phyloP scores from a whole-genome alignment of 2,329 filamentous ascomycete species.

The Graphium sp. region DNA sequence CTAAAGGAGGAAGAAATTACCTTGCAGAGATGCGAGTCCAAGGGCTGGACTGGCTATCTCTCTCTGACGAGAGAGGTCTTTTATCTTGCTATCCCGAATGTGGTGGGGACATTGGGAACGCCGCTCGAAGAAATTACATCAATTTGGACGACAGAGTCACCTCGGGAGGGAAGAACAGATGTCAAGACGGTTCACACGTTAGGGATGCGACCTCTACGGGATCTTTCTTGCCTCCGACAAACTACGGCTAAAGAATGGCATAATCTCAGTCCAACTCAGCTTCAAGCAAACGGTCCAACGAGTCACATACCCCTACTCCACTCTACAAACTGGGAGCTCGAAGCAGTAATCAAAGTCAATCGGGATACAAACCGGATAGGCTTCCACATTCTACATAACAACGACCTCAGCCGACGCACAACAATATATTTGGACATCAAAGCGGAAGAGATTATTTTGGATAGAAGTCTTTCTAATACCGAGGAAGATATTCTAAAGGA shows the following conservation, averaged over 20 bases:
- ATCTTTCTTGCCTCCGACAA: slow-evolving; percentile 9
- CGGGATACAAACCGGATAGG: slow-evolving; percentile 5
- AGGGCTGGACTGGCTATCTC: slow-evolving; percentile 30
- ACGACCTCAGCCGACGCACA: slow-evolving; percentile 15
- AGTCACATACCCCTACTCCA: too few relatives aligned
- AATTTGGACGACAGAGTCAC: slow-evolving; percentile 14
- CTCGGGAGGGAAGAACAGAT: slow-evolving; percentile 1
- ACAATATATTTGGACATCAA: slow-evolving; percentile 18
- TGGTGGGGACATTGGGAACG: slow-evolving; percentile 17
- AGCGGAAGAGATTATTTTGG: slow-evolving; percentile 20
- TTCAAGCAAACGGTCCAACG: too few relatives aligned
- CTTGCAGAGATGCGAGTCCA: slow-evolving; percentile 19
- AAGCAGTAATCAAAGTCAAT: slow-evolving; percentile 9
- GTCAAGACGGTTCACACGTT: slow-evolving; percentile 23
- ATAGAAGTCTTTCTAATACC: too few relatives aligned
- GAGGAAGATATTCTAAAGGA: slow-evolving; percentile 17
- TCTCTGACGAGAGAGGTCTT: slow-evolving; percentile 24
- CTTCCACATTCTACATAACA: slow-evolving; percentile 10
- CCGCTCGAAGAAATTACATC: slow-evolving; percentile 21
- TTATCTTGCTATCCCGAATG: slow-evolving; percentile 18
- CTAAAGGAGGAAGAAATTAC: slow-evolving; percentile 31
- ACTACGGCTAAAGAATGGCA: slow-evolving; percentile 3
- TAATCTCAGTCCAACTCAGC: too few relatives aligned
- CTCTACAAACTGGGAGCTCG: slow-evolving; percentile 12
- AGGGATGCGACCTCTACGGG: slow-evolving; percentile 14